Evolutionary conservation across 768 basidiomycete species (phyloP).

Genomic region (Hysterangium stoloniferum): DNA sequence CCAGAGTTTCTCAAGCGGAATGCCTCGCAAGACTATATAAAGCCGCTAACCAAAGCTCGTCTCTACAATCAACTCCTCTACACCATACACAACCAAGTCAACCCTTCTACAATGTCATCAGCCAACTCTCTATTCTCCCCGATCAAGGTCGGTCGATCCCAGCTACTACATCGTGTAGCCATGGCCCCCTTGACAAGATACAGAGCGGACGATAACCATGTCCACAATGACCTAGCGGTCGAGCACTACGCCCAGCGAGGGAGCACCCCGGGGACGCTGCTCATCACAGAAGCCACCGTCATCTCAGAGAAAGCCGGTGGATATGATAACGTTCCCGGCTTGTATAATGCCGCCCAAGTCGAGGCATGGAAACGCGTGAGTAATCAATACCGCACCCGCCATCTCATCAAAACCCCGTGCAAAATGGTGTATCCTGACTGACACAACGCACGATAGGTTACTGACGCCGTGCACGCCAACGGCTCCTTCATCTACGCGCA

Average conservation of each 20-base stretch:
- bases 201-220: slow-evolving; percentile 15
- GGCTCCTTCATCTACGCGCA: slow-evolving; percentile 47
- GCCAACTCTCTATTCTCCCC: slow-evolving; percentile 20
- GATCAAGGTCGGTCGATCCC: slow-evolving; percentile 14
- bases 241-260: slow-evolving; percentile 16
- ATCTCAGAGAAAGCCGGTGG: slow-evolving; percentile 22
- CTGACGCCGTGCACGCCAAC: slow-evolving; percentile 47
- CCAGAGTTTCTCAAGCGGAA: too few relatives aligned
- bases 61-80: too few relatives aligned
- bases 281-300: slow-evolving; percentile 30
- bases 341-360: slow-evolving; percentile 54
- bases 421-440: neutral
- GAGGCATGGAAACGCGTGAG: slow-evolving; percentile 45
- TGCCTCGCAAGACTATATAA: too few relatives aligned
- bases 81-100: too few relatives aligned
- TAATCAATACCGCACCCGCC: too few relatives aligned
- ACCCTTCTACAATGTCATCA: too few relatives aligned
- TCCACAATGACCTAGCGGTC: slow-evolving; percentile 13
- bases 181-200: slow-evolving; percentile 20
- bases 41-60: too few relatives aligned
- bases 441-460: slow-evolving; percentile 31
- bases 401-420: slow-evolving; percentile 7
- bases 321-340: slow-evolving; percentile 44
- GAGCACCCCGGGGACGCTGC: slow-evolving; percentile 19
- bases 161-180: slow-evolving; percentile 17